phyloP scores from a whole-genome alignment of 2,329 filamentous ascomycete genomes.

The Tetracladium maxilliforme region DNA sequence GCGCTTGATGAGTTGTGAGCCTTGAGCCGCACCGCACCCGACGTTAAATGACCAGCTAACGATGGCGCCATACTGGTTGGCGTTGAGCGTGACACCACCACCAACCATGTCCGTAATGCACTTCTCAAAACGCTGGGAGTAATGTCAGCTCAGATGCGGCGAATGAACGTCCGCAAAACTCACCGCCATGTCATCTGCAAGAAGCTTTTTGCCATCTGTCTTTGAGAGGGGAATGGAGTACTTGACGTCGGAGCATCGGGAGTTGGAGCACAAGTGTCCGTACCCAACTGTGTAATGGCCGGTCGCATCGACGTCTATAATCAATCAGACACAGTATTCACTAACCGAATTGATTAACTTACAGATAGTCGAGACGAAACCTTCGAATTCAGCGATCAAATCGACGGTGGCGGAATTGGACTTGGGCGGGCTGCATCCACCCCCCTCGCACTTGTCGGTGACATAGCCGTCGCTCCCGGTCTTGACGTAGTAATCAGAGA shows the following conservation, averaged over 20 bases:
- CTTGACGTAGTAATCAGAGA: constrained; percentile 9
- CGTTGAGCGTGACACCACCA: constrained; percentile 22
- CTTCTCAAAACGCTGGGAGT: constrained; percentile 17
- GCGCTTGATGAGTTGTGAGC: constrained; percentile 23
- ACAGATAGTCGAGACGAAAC: constrained; percentile 12
- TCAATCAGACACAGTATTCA: too few species aligned
- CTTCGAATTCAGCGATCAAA: constrained; percentile 21
- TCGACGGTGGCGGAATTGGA: constrained; percentile 18
- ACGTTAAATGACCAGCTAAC: constrained; percentile 36
- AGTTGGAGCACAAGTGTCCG: constrained; percentile 28
- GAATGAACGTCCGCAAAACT: not conserved
- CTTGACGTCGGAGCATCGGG: constrained; percentile 25
- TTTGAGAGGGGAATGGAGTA: constrained; percentile 28
- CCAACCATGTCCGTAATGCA: constrained; percentile 21
- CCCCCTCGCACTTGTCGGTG: too few species aligned
- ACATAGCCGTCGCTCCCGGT: too few species aligned
- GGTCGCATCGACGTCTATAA: constrained; percentile 22
- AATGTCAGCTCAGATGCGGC: not conserved
- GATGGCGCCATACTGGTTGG: constrained; percentile 35
- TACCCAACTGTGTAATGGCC: constrained; percentile 33
- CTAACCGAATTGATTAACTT: too few species aligned
- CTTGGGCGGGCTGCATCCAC: constrained; percentile 18
- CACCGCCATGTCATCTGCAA: constrained; percentile 23
- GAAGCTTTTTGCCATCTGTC: constrained; percentile 21
- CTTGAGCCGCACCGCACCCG: constrained; percentile 23